phyloP scores from a whole-genome alignment of 768 basidiomycete species.

The Filobasidium floriforme region DNA sequence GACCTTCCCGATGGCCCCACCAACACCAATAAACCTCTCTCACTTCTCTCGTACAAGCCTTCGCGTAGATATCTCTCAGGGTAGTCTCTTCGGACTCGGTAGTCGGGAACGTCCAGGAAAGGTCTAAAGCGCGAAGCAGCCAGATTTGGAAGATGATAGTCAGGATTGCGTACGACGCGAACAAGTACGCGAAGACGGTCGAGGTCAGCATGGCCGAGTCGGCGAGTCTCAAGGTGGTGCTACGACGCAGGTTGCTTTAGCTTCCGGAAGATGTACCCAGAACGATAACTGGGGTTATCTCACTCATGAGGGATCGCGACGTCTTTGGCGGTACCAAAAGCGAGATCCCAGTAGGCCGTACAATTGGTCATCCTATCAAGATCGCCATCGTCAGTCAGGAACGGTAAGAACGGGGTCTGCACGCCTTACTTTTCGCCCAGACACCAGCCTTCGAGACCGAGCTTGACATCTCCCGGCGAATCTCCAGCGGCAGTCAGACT shows the following conservation, averaged over 20 bases:
- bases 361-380: background rate
- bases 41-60: background rate
- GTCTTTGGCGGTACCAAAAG: background rate
- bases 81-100: background rate
- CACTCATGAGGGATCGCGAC: slow-evolving; percentile 1
- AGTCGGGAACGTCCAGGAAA: background rate
- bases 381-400: background rate
- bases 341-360: slow-evolving; percentile 1
- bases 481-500: slow-evolving; percentile 3
- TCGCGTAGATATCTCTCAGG: background rate
- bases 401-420: no score
- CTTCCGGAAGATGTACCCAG: background rate
- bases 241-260: background rate
- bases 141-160: background rate
- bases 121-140: background rate
- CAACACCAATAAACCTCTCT: slow-evolving; percentile 1
- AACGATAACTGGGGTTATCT: background rate
- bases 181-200: background rate
- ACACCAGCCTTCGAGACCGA: slow-evolving; percentile 2
- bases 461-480: background rate
- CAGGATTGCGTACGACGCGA: background rate
- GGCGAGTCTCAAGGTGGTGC: background rate
- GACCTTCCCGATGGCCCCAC: slow-evolving; percentile 1
- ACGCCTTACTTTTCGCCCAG: slow-evolving; percentile 1
- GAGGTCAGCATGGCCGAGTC: background rate